Conservation (phyloP, 2,329 filamentous ascomycete species). For the Botrytis pseudocinerea region DNA sequence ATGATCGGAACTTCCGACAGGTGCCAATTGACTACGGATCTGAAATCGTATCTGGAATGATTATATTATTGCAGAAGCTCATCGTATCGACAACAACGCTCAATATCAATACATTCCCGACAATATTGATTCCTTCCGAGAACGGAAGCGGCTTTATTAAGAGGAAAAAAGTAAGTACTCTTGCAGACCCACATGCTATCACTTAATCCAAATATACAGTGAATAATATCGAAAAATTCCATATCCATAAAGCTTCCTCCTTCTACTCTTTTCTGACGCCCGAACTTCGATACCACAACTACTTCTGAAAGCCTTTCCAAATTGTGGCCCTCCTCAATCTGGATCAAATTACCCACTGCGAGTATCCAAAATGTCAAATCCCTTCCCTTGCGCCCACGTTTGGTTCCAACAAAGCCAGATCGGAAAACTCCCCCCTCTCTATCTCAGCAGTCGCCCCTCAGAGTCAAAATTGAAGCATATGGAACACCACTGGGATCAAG, state of each 20-base stretch:
- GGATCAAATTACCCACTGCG: neutral
- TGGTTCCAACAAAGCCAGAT: constrained; percentile 6
- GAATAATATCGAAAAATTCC: neutral
- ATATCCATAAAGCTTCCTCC: neutral
- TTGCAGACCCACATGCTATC: constrained; percentile 1
- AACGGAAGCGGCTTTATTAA: neutral
- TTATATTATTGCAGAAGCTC: fast-evolving
- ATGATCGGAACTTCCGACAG: neutral
- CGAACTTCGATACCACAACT: neutral
- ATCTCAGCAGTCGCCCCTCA: constrained; percentile 2
- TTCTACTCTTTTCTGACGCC: too few relatives aligned
- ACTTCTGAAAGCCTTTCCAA: fast-evolving
- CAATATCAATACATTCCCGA: neutral
- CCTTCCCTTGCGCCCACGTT: neutral
- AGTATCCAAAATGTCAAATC: neutral
- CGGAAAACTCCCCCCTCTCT: constrained; percentile 4
- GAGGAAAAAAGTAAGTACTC: neutral
- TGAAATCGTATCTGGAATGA: neutral
- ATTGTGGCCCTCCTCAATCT: neutral
- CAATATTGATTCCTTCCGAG: constrained; percentile 3
- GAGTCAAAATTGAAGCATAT: neutral
- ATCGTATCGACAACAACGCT: neutral
- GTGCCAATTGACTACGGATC: neutral
- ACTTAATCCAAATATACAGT: neutral
- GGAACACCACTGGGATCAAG: constrained; percentile 16